Conservation (phyloP, 139 green algal genomes). For the Mesotaenium endlicherianum region DNA sequence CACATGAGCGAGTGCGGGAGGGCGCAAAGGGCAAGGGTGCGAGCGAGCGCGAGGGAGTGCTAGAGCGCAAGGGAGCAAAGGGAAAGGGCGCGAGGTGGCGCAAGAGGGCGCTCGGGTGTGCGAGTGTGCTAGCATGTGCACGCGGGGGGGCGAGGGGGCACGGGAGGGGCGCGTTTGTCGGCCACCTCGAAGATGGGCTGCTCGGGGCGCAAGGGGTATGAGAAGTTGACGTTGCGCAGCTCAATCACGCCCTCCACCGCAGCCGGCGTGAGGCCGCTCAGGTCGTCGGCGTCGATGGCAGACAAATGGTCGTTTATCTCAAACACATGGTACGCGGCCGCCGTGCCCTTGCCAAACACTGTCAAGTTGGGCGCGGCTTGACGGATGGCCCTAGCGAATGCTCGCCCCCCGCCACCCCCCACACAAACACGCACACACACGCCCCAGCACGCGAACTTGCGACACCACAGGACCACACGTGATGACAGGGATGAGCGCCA, state of each 20-base stretch:
- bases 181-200: conserved; percentile 15
- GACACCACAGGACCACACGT: background rate
- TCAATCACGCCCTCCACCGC: conserved; percentile 17
- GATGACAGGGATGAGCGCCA: conserved; percentile 57
- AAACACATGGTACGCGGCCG: conserved; percentile 40
- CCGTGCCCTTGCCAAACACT: conserved; percentile 5
- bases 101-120: too few relatives aligned
- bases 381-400: too few relatives aligned
- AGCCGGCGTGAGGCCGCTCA: background rate
- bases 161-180: too few relatives aligned
- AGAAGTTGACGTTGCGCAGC: conserved; percentile 34
- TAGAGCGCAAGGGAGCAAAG: too few relatives aligned
- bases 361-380: conserved; percentile 27
- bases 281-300: conserved; percentile 36
- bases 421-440: background rate
- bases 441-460: background rate
- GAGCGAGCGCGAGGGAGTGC: too few relatives aligned
- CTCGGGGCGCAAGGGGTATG: conserved; percentile 40
- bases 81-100: too few relatives aligned
- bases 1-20: too few relatives aligned
- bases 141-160: too few relatives aligned
- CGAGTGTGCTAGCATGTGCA: too few relatives aligned
- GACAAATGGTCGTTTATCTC: conserved; percentile 30
- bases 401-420: too few relatives aligned
- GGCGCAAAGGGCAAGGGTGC: too few relatives aligned